Base-by-base conservation (phyloP, 495 filamentous ascomycete genomes). In the Pyrenopolyporus hunteri region DNA sequence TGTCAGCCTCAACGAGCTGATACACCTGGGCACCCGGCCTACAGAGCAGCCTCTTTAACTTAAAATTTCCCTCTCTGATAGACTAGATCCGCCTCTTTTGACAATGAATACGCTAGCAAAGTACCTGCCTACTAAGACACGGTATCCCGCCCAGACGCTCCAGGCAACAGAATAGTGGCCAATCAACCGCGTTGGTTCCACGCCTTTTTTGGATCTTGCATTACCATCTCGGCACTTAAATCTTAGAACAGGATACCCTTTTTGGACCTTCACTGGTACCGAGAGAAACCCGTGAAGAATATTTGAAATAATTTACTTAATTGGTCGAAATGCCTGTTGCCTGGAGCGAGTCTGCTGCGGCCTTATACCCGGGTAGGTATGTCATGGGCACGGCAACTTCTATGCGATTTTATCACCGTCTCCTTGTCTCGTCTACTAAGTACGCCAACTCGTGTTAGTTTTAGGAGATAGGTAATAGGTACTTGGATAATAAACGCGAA, bases 41-140 rank as follows among this genome's bases (percentile, higher is more conserved):
- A 42, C 10, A 42, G 9, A 42, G 20, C 37, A 45, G 2, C 23
- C 28, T 23, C 20, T 6, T 23, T 28, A 45, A 29, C 22, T 26
- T 16, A 29, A 16, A 16, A 28, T 5, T 10, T 6, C 13, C 23
- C 3, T 22, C 6, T 26, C 26, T 14, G 16, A 45, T 29, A 14
- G 16, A 7, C 14, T 48, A 31, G 9, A 29, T 31, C 29, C 32
- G 32, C 44, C 53, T 43, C 43, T 37, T 42, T 52, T 40, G n/a
- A n/a, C n/a, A n/a, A n/a, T n/a, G n/a, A n/a, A n/a, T n/a, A n/a
- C n/a, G n/a, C n/a, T n/a, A n/a, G n/a, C 9, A 6, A 14, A 42
- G 20, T 13, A 11, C 16, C n/a, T 42, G 6, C n/a, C 17, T 42
- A 20, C 37, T 20, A 17, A 23, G 37, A 23, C 37, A 42, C 17